Conservation (phyloP, 306 rosid species). For the Gynostemma pentaphyllum region DNA sequence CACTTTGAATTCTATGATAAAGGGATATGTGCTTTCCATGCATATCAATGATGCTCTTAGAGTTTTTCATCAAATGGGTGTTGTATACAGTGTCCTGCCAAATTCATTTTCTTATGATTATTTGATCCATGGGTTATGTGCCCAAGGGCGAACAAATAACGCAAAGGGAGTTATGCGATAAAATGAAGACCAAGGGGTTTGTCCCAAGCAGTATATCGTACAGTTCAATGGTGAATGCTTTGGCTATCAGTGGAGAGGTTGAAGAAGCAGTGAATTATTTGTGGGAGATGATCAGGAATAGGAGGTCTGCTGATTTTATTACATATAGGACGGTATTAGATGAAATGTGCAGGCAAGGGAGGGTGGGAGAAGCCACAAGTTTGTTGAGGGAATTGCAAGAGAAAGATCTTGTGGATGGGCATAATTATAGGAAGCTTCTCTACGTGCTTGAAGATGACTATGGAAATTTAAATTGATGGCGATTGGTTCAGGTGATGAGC, state of each 20-base stretch:
- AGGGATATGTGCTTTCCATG: slow-evolving; percentile 86
- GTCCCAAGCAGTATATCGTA: slow-evolving; percentile 59
- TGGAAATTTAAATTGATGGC: slow-evolving; percentile 31
- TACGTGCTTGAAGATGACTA: slow-evolving; percentile 78
- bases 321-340: slow-evolving; percentile 74
- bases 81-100: slow-evolving; percentile 56
- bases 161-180: slow-evolving; percentile 50
- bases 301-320: slow-evolving; percentile 55
- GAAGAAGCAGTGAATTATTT: slow-evolving; percentile 54
- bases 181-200: slow-evolving; percentile 72
- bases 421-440: slow-evolving; percentile 56
- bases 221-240: slow-evolving; percentile 71
- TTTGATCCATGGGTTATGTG: slow-evolving; percentile 83
- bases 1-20: slow-evolving; percentile 64
- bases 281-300: slow-evolving; percentile 77
- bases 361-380: slow-evolving; percentile 42
- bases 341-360: slow-evolving; percentile 66
- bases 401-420: slow-evolving; percentile 60
- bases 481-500: slow-evolving; percentile 31
- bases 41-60: slow-evolving; percentile 81
- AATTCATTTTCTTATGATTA: slow-evolving; percentile 73
- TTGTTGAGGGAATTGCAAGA: slow-evolving; percentile 68
- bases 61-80: slow-evolving; percentile 79
- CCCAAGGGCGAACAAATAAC: slow-evolving; percentile 76
- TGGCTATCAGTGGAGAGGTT: slow-evolving; percentile 73